These are phyloP conservation scores for Crepidotus variabilis DNA, from an alignment of 768 basidiomycete genomes.

Conservation along the genomic window DNA sequence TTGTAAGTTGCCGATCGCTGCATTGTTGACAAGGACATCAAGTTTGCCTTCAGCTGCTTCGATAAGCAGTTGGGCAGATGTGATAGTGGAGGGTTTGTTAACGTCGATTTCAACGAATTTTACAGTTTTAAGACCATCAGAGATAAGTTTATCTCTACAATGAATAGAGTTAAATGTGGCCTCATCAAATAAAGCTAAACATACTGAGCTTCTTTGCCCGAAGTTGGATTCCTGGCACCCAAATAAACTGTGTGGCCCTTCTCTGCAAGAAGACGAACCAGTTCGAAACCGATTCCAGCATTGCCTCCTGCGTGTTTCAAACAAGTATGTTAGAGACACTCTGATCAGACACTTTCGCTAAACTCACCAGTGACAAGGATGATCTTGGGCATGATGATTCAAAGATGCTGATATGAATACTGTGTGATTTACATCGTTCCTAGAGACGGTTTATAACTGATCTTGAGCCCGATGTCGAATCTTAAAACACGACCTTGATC, in stretches of 20 bases:
- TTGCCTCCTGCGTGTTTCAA: constrained; percentile 37
- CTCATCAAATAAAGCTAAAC: constrained; percentile 7
- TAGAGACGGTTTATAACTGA: too few species aligned
- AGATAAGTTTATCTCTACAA: constrained; percentile 25
- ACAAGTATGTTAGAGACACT: background rate
- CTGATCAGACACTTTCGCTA: too few species aligned
- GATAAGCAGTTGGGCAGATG: constrained; percentile 30
- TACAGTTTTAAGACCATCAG: constrained; percentile 25
- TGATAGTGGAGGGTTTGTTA: constrained; percentile 28
- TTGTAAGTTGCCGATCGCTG: constrained; percentile 24
- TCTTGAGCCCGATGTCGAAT: too few species aligned
- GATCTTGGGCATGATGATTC: constrained; percentile 24
- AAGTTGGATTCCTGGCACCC: constrained; percentile 32
- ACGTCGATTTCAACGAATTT: constrained; percentile 38
- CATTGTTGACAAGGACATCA: constrained; percentile 45
- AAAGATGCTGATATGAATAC: too few species aligned
- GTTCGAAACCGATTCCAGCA: constrained; percentile 43
- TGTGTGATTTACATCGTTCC: too few species aligned
- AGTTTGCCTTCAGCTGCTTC: constrained; percentile 35
- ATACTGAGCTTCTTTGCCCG: constrained; percentile 38
- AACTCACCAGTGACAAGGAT: constrained; percentile 36
- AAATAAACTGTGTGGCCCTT: constrained; percentile 42
- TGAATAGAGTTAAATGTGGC: background rate
- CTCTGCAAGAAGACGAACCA: constrained; percentile 38
- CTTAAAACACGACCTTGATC: too few species aligned